Evolutionary conservation across 345 rosid species (phyloP), one percentile per base, ranked within the genome.

Genomic region (Syzygium aqueum): DNA sequence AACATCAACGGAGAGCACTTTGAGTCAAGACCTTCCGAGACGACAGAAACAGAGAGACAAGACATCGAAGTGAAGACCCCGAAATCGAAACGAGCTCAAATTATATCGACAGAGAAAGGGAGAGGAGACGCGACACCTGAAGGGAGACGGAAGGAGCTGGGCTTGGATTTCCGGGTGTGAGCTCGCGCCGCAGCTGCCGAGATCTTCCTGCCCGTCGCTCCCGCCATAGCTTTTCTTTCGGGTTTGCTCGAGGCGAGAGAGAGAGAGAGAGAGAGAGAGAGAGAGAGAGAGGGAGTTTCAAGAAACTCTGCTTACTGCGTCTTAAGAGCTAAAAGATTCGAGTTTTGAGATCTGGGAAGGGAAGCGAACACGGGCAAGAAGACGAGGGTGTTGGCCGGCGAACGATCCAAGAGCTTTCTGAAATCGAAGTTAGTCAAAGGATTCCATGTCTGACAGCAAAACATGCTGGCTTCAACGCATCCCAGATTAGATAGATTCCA

Each of bases 131-230:
- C 21, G 16, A 17, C 61, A 84, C 90, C 90, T 84, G 90, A 84
- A 61, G 88, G 54, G 57, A 53, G 52, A 25, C 77, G 33, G 33
- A 67, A 88, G 84, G 53, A 65, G 84, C 88, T 84, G 56, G 56
- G 88, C 84, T 83, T 84, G 59, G 88, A 78, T 67, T 56, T 86
- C 57, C 90, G 88, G 22, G 90, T 88, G 86, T 88, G 90, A 56
- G 90, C 88, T 51, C 90, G 53, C 52, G 90, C 90, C 33, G 90
- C 86, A 51, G 90, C 85, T 30, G 90, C 88, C 37, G 90, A 88
- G 54, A 88, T 80, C 86, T 85, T 88, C 65, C 90, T 53, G 84
- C 59, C 14, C 73, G 87, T 61, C 19, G 88, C 88, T n/a, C 84
- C 88, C 86, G 88, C 88, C 90, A 88, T 88, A 51, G n/a, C 43